Base-by-base conservation (phyloP, 176 grass and related monocot species). In the Oryza meridionalis region DNA sequence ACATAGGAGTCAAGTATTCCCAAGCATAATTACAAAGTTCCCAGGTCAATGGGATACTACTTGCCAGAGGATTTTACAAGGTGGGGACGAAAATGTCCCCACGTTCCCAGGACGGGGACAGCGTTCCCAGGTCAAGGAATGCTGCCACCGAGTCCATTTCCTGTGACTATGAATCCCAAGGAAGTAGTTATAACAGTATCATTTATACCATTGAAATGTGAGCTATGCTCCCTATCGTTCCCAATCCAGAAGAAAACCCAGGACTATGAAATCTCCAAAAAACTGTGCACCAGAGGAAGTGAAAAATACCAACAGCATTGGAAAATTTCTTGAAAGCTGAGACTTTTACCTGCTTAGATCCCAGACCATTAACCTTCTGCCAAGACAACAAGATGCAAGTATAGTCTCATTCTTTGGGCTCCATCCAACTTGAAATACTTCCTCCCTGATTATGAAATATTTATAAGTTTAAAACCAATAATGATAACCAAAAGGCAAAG, bases 361-460 rank as follows among this genome's bases (percentile, higher is more conserved):
- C 96, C 96, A 99, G 70, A 99, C 88, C 96, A 99, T 99, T 31
- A 99, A 91, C 45, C 96, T 94, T 77, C 96, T 93, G 21, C 96
- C 96, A 24, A 92, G 89, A 76, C 96, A 99, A 80, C 93, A 96
- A 51, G 96, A 99, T 76, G 96, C 93, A 70, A 99, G 91, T 85
- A 99, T 94, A 69, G 93, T 99, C 79, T 99, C 96, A 77, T 96
- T 99, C 81, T 86, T 99, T n/a, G 96, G 91, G 83, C 88, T 99
- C 96, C 96, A 99, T 43, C 96, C 96, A 84, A 99, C 96, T 96
- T 99, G 96, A 87, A 96, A 99, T 70, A 99, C 93, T 49, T 96
- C 89, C 88, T 99, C 96, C 83, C 96, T 99, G 65, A 80, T 74
- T 69, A 82, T 55, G 79, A 80, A 33, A n/a, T 25, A 47, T 78